Percentiles rank a stretch among this genome's conserved stretches.
phyloP scores from a whole-genome alignment of 2,329 filamentous ascomycete species.

The Phialemoniopsis sp. region DNA sequence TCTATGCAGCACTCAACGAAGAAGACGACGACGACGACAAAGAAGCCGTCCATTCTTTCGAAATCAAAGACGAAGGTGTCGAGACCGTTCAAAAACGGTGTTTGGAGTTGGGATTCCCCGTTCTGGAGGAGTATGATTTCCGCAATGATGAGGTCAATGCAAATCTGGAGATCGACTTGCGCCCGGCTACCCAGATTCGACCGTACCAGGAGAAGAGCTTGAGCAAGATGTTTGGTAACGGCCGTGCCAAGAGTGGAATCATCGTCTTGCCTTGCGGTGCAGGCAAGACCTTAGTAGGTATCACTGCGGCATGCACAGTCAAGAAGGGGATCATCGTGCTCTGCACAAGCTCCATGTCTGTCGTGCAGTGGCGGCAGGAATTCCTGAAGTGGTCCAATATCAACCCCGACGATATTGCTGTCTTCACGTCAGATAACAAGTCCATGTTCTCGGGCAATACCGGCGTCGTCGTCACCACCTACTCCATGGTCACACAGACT shows the following conservation, averaged over 20 bases:
- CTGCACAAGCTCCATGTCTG: conserved; percentile 96
- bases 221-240: conserved; percentile 99
- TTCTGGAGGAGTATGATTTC: conserved; percentile 97
- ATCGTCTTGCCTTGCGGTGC: conserved; percentile 96
- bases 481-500: conserved; percentile 97
- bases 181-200: conserved; percentile 84
- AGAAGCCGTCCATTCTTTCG: conserved; percentile 88
- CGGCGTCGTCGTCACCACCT: conserved; percentile 95
- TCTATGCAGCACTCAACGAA: conserved; percentile 37
- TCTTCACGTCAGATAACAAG: conserved; percentile 94
- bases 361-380: conserved; percentile 93
- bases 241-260: conserved; percentile 92
- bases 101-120: conserved; percentile 78
- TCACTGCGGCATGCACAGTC: conserved; percentile 95
- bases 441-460: conserved; percentile 79
- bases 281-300: conserved; percentile 96
- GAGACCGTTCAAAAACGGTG: conserved; percentile 88
- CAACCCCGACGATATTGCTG: conserved; percentile 85
- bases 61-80: conserved; percentile 78
- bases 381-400: conserved; percentile 98
- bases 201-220: conserved; percentile 96
- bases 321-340: conserved; percentile 95
- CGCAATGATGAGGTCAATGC: conserved; percentile 85
- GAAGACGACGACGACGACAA: conserved; percentile 75
- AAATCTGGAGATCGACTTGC: conserved; percentile 89